Base-by-base conservation (phyloP, 2,329 filamentous ascomycete species). In the Scortechinia acanthostroma region DNA sequence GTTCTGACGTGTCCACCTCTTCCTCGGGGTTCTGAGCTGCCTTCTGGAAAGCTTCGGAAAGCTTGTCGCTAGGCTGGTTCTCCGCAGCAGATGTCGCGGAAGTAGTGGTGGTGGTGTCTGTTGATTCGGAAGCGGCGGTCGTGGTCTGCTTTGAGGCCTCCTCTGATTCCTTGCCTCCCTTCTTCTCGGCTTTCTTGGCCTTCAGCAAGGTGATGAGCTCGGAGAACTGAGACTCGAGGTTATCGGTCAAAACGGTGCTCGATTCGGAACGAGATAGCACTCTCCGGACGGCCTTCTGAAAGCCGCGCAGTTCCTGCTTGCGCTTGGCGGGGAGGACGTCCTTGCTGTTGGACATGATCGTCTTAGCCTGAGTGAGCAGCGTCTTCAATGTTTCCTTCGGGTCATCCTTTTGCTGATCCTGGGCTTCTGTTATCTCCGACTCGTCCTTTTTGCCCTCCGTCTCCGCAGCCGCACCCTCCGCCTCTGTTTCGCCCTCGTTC, bases 271-370 rank as follows among this genome's bases (percentile, higher is more conserved):
- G 72, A 44, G 74, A 69, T 42, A 91, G 70, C 40, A 85, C 76
- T 42, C 74, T 72, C 55, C 78, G 79, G 42, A 87, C 73, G 21
- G 76, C 71, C 53, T 76, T 75, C 48, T 84, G 70, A 66, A 94
- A 87, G n/a, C 74, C 67, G 43, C 89, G 85, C 45, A 94, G 72
- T 45, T 83, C 76, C 58, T 84, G 80, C 70, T 91, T 93, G 58
- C 84, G 80, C 59, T 83, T 85, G 45, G 78, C 86, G 22, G 76
- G 74, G 23, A 90, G 66, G 21, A 70, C 57, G 33, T 55, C 55
- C 48, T 71, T 67, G 48, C 76, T 71, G 6, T 40, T 40, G 6
- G 71, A 68, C 48, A 86, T 68, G 45, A 86, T 70, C n/a, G 58
- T 59, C 59, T 83, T 81, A 45, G 83, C 79, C 51, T 79, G 72